Conservation (phyloP, 1,284 basidiomycete genomes). For the Golubevia pallescens region DNA sequence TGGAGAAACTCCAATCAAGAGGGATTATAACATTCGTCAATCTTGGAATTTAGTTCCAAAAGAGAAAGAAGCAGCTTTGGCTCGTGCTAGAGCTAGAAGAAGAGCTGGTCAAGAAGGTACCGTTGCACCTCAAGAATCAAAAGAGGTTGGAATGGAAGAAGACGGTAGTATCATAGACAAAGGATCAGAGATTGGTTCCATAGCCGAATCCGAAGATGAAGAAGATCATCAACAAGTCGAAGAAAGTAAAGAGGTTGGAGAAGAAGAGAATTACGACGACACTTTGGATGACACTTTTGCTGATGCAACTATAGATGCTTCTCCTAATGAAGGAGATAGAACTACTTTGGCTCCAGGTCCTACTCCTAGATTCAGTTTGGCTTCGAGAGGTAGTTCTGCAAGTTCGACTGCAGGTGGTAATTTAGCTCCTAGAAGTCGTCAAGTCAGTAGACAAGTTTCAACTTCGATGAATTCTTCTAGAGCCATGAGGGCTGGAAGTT, state of each 20-base stretch:
- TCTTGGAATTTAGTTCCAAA: conserved; percentile 32
- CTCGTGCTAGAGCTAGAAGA: conserved; percentile 15
- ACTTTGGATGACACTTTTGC: conserved; percentile 1
- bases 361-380: too few species aligned
- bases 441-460: too few species aligned
- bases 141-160: background rate
- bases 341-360: too few species aligned
- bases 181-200: conserved; percentile 12
- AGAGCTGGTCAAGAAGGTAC: conserved; percentile 9
- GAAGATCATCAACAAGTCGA: background rate
- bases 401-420: too few species aligned
- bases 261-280: conserved; percentile 2
- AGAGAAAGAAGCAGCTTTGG: conserved; percentile 28
- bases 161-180: background rate
- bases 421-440: too few species aligned
- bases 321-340: too few species aligned
- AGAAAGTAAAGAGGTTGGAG: conserved; percentile 4
- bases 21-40: conserved; percentile 20
- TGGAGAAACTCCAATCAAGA: conserved; percentile 43
- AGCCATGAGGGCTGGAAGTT: too few species aligned
- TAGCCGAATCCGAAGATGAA: conserved; percentile 11
- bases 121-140: conserved; percentile 6
- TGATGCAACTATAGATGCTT: too few species aligned
- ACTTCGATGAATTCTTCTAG: too few species aligned
- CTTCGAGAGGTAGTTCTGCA: too few species aligned